Evolutionary conservation across 164 flowering plant species (phyloP).

Genomic region (Tetrastigma voinierianum): DNA sequence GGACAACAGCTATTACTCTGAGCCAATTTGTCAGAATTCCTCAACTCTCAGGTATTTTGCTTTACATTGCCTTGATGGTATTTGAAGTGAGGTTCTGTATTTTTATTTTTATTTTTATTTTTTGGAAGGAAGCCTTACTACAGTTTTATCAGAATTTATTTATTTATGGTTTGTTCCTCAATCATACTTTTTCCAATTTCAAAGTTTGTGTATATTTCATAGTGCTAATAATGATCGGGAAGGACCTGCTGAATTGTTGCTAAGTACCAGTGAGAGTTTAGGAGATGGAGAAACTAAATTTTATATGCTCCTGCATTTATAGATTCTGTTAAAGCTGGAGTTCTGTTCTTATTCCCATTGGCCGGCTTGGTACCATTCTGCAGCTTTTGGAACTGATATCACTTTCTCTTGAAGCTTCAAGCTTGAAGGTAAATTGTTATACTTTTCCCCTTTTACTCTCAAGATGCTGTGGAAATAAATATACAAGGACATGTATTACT

Average conservation of each 20-base stretch:
- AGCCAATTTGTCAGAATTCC: neutral
- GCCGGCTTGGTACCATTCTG: constrained; percentile 57
- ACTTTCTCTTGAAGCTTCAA: constrained; percentile 41
- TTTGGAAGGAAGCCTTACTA: neutral
- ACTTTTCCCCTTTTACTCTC: neutral
- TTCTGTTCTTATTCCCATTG: constrained; percentile 73
- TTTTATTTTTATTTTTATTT: too few relatives aligned
- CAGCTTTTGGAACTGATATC: constrained; percentile 73
- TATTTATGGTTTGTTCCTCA: neutral
- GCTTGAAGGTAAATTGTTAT: constrained; percentile 44
- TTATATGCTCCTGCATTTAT: constrained; percentile 62
- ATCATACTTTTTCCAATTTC: neutral
- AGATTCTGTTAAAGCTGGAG: constrained; percentile 68
- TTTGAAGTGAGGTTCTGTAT: neutral
- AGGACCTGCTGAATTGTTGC: constrained; percentile 22
- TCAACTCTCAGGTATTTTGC: constrained; percentile 25
- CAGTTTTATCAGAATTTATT: neutral
- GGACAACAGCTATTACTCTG: constrained; percentile 11
- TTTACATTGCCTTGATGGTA: neutral
- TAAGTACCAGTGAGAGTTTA: constrained; percentile 37
- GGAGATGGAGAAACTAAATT: constrained; percentile 69
- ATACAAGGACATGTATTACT: neutral
- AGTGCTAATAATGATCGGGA: constrained; percentile 16
- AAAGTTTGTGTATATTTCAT: constrained; percentile 13
- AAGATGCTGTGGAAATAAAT: neutral